Evolutionary conservation across 73 alveolate genomes (phyloP), one percentile per base, ranked within the genome.

Genomic region (Durusdinium trenchii): DNA sequence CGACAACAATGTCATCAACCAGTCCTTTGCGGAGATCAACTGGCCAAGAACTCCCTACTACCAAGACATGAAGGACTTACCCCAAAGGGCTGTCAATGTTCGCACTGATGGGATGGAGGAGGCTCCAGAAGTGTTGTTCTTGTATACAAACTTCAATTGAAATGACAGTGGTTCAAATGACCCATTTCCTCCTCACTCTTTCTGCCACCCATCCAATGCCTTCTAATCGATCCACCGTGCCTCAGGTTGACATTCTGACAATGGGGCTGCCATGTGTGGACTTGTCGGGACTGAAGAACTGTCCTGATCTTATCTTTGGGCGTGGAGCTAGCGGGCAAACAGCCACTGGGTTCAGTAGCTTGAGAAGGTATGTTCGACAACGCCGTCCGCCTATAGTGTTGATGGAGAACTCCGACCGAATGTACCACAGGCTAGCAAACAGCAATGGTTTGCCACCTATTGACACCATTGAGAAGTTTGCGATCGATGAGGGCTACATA

Each of bases 201-300:
- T n/a, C n/a, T n/a, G n/a, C n/a, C n/a, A n/a, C n/a, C n/a, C n/a
- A n/a, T n/a, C n/a, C n/a, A n/a, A n/a, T n/a, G n/a, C n/a, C n/a
- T n/a, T n/a, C n/a, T n/a, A n/a, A n/a, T n/a, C n/a, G n/a, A n/a
- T n/a, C n/a, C n/a, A n/a, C n/a, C n/a, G 78, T 48, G 50, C 82
- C 38, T 35, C 9, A 69, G 82, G 82, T 69, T 16, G 82, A 69
- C 50, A 69, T 69, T 10, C 30, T 69, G 4, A n/a, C 82, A 35
- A 16, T 35, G 6, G 82, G 82, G 82, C 82, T 69, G 6, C 82
- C 82, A 23, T 69, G 82, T n/a, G 82, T 69, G 47, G 82, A 69
- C 20, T 23, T 69, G 38, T 69, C 82, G 23, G 4, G 50, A 6
- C 48, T 69, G 82, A 69, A 69, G 9, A 45, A 45, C 6, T 6